A percentile compares a stretch with the other conserved stretches of the same genome.
phyloP scores from a whole-genome alignment of 805 yeast species.

The Zygosaccharomyces gambellarensis region DNA sequence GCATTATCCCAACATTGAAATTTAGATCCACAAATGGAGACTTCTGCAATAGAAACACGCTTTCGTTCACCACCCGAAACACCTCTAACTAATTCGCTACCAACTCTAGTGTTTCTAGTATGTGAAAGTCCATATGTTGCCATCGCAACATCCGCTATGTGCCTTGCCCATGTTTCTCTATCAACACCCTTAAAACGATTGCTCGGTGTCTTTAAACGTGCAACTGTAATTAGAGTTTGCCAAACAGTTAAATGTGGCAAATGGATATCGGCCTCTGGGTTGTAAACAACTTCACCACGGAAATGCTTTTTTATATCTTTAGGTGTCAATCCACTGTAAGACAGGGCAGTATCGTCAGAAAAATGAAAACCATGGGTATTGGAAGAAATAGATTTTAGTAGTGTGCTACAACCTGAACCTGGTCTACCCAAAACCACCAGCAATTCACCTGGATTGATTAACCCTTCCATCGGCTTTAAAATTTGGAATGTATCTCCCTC shows the following conservation, averaged over 20 bases:
- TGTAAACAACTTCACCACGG: slow-evolving; percentile 66
- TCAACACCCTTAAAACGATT: slow-evolving; percentile 56
- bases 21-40: slow-evolving; percentile 57
- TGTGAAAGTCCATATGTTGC: slow-evolving; percentile 58
- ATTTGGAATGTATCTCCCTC: slow-evolving; percentile 42
- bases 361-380: slow-evolving; percentile 57
- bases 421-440: slow-evolving; percentile 71
- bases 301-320: slow-evolving; percentile 47
- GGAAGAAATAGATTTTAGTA: slow-evolving; percentile 54
- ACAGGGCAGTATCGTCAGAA: slow-evolving; percentile 42
- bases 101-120: slow-evolving; percentile 56
- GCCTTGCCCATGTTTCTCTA: slow-evolving; percentile 51
- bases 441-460: slow-evolving; percentile 57
- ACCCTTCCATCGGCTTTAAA: slow-evolving; percentile 62
- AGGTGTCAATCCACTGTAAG: slow-evolving; percentile 53
- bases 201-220: slow-evolving; percentile 55
- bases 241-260: slow-evolving; percentile 66
- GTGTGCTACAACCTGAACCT: slow-evolving; percentile 73
- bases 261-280: slow-evolving; percentile 64
- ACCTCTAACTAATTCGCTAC: slow-evolving; percentile 60
- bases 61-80: slow-evolving; percentile 85
- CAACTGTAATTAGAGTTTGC: slow-evolving; percentile 59
- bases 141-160: slow-evolving; percentile 49
- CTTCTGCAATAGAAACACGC: slow-evolving; percentile 80
- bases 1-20: slow-evolving; percentile 77